These are phyloP conservation scores for Trametes sanguinea DNA, from an alignment of 768 basidiomycete genomes.

Conservation along the genomic window DNA sequence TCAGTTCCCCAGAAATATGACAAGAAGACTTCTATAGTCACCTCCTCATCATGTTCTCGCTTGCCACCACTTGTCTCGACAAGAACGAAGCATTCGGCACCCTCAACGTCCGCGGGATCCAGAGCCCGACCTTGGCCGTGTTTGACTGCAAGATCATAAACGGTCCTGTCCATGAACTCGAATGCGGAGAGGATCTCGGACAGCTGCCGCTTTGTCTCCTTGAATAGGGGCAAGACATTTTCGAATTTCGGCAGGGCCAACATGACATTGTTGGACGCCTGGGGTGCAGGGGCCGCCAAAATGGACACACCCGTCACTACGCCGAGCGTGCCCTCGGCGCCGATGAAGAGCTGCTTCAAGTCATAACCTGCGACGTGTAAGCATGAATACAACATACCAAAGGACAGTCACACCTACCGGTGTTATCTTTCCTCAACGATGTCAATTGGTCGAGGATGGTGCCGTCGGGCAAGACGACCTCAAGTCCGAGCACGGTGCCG, in stretches of 20 bases:
- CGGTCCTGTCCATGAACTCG: conserved; percentile 90
- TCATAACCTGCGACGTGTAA: conserved; percentile 74
- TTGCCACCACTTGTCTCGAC: conserved; percentile 94
- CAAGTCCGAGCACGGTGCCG: conserved; percentile 91
- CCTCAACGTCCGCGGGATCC: conserved; percentile 69
- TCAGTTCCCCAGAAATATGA: not conserved
- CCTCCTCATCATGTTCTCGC: conserved; percentile 92
- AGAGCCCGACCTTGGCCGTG: conserved; percentile 82
- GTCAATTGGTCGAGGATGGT: conserved; percentile 87
- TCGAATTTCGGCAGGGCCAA: conserved; percentile 86
- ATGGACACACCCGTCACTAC: conserved; percentile 95
- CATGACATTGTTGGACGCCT: conserved; percentile 89
- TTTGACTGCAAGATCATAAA: conserved; percentile 81
- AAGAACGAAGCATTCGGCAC: conserved; percentile 86
- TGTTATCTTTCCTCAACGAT: conserved; percentile 96
- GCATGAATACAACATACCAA: not conserved
- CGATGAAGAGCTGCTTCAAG: conserved; percentile 97
- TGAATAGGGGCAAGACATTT: conserved; percentile 84
- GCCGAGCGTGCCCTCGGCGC: conserved; percentile 95
- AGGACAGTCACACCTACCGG: conserved; percentile 53
- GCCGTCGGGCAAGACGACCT: conserved; percentile 94
- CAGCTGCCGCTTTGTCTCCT: conserved; percentile 74
- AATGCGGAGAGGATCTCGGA: conserved; percentile 98
- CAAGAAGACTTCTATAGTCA: conserved; percentile 30
- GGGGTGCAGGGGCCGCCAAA: conserved; percentile 79